phyloP scores from a whole-genome alignment of 305 asterid genomes.

The Ajuga reptans region DNA sequence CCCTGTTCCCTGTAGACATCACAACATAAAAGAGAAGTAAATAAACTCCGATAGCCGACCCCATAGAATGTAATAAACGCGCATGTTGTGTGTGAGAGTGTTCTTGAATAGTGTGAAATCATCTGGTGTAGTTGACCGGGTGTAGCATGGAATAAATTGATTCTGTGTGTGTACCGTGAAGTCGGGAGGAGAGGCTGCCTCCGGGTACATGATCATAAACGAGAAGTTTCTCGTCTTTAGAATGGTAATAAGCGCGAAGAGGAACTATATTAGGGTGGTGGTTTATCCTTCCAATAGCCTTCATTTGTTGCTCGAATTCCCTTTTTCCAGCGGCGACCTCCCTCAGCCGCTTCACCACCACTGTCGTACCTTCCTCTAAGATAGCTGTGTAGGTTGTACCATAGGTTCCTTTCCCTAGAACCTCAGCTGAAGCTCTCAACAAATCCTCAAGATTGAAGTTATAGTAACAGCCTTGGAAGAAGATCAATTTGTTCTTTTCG shows the following conservation, averaged over 20 bases:
- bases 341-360: conserved; percentile 68
- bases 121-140: background rate
- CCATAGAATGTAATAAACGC: background rate
- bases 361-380: conserved; percentile 54
- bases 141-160: background rate
- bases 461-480: conserved; percentile 43
- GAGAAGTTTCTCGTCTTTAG: conserved; percentile 70
- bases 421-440: conserved; percentile 77
- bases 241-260: conserved; percentile 62
- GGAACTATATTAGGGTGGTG: conserved; percentile 56
- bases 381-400: conserved; percentile 70
- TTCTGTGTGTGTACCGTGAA: conserved; percentile 41
- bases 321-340: conserved; percentile 48
- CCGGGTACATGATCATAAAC: conserved; percentile 42
- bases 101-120: background rate
- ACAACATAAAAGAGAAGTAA: background rate
- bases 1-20: conserved; percentile 45
- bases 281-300: conserved; percentile 37
- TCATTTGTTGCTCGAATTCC: conserved; percentile 74
- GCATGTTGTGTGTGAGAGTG: background rate
- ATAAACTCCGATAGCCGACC: background rate
- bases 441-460: conserved; percentile 70
- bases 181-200: conserved; percentile 54
- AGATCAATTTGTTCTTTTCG: conserved; percentile 53
- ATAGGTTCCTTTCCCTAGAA: conserved; percentile 65